phyloP scores from a whole-genome alignment of 495 filamentous ascomycete genomes.

The Melanomma pulvis-pyrius region DNA sequence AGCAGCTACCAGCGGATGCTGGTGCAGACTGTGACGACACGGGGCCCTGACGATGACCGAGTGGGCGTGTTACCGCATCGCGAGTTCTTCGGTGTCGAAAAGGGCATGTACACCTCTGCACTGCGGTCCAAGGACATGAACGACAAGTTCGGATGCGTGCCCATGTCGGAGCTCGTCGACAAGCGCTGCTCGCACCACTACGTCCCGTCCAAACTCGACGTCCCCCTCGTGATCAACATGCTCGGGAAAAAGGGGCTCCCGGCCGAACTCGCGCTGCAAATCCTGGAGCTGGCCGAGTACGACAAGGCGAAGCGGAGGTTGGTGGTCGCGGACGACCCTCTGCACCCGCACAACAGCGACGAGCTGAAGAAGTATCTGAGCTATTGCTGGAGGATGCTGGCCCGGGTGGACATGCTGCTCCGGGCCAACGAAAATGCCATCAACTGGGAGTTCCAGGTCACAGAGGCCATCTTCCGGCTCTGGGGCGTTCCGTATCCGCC shows the following conservation, averaged over 20 bases:
- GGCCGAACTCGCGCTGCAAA: conserved; percentile 13
- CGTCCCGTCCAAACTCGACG: conserved; percentile 4
- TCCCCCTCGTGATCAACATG: conserved; percentile 4
- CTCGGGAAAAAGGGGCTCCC: conserved; percentile 9
- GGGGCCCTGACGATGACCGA: not conserved
- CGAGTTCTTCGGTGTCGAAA: conserved; percentile 12
- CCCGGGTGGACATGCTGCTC: conserved; percentile 15
- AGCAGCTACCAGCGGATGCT: conserved; percentile 14
- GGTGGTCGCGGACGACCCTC: conserved; percentile 1
- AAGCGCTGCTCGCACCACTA: not conserved
- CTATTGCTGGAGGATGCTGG: conserved; percentile 18
- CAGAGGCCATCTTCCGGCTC: not conserved
- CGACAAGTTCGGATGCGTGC: not conserved
- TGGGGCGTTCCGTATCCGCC: conserved; percentile 17
- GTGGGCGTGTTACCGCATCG: conserved; percentile 2
- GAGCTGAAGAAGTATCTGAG: conserved; percentile 12
- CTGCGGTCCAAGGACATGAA: not conserved
- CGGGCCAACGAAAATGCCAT: conserved; percentile 4
- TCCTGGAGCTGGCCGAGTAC: conserved; percentile 14
- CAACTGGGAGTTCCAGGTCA: conserved; percentile 22
- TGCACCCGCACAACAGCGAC: conserved; percentile 11
- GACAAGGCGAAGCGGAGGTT: not conserved
- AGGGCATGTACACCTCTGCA: not conserved
- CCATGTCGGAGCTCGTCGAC: not conserved
- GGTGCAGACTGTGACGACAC: not conserved